A percentile compares a stretch with the other conserved stretches of the same genome.
Evolutionary conservation across 352 stramenopile genomes (phyloP).

Genomic region (Phytophthora agathidicida): DNA sequence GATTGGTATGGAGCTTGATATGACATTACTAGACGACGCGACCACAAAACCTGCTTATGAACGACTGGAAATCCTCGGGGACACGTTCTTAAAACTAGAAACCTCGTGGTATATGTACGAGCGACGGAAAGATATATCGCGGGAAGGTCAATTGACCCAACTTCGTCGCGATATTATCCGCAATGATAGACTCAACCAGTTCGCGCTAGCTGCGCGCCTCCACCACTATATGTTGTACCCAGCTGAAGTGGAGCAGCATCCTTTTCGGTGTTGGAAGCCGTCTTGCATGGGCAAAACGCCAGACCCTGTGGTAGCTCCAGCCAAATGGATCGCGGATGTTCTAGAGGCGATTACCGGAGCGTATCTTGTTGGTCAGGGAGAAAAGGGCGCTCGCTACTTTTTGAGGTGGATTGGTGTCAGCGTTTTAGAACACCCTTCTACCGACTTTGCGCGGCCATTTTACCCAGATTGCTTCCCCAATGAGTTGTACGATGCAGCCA

Average conservation of each 20-base stretch:
- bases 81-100: conserved; percentile 88
- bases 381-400: conserved; percentile 78
- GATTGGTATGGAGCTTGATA: conserved; percentile 79
- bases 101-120: conserved; percentile 89
- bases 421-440: conserved; percentile 47
- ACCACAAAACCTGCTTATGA: conserved; percentile 89
- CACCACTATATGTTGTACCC: conserved; percentile 87
- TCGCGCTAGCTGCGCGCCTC: conserved; percentile 58
- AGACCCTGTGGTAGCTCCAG: conserved; percentile 67
- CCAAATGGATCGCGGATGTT: conserved; percentile 89
- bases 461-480: conserved; percentile 77
- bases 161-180: conserved; percentile 87
- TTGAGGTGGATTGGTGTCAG: conserved; percentile 78
- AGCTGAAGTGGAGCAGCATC: conserved; percentile 79
- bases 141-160: conserved; percentile 78
- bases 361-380: conserved; percentile 74
- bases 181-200: conserved; percentile 83
- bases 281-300: conserved; percentile 88
- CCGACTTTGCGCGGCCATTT: conserved; percentile 54
- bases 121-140: conserved; percentile 64
- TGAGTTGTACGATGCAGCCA: conserved; percentile 51
- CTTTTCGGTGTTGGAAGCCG: conserved; percentile 86
- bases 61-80: conserved; percentile 80
- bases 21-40: conserved; percentile 75
- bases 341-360: conserved; percentile 84